phyloP scores from a whole-genome alignment of 1,139 yeast species.

The Tardiomyces depauwii region DNA sequence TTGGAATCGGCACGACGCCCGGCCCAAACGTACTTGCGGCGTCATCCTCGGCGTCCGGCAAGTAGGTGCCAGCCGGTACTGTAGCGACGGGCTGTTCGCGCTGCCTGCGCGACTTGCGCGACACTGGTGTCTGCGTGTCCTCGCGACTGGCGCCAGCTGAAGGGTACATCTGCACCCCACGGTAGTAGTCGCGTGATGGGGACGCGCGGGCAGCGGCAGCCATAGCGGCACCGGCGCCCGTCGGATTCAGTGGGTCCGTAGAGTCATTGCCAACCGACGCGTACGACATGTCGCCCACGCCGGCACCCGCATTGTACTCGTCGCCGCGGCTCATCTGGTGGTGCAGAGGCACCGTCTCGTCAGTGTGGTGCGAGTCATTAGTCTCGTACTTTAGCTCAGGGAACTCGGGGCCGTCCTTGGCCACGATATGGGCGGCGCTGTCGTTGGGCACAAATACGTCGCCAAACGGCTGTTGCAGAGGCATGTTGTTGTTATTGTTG shows the following conservation, averaged over 20 bases:
- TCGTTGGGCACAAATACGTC: conserved; percentile 1
- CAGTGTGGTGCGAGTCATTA: conserved; percentile 7
- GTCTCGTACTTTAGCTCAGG: conserved; percentile 13
- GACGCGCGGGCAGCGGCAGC: conserved; percentile 1
- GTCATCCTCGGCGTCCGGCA: conserved; percentile 15
- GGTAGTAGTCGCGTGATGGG: neutral
- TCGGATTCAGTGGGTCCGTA: neutral
- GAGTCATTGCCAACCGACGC: conserved; percentile 2
- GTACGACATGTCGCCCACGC: conserved; percentile 1
- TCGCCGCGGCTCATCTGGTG: conserved; percentile 3
- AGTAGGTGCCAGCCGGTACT: conserved; percentile 5
- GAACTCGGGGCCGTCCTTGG: conserved; percentile 8
- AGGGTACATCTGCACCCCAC: neutral
- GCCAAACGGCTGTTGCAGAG: neutral
- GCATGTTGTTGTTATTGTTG: conserved; percentile 14
- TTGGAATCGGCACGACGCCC: conserved; percentile 21
- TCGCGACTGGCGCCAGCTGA: conserved; percentile 4
- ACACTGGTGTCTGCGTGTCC: conserved; percentile 5
- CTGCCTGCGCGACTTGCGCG: neutral
- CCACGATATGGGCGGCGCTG: conserved; percentile 1
- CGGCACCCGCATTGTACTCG: conserved; percentile 1
- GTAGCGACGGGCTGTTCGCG: neutral
- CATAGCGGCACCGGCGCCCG: neutral
- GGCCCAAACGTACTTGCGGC: conserved; percentile 21
- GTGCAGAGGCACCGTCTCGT: conserved; percentile 3